These are phyloP conservation scores for Cryptococcus sp. DNA, from an alignment of 1,284 basidiomycete genomes.

Conservation along the genomic window DNA sequence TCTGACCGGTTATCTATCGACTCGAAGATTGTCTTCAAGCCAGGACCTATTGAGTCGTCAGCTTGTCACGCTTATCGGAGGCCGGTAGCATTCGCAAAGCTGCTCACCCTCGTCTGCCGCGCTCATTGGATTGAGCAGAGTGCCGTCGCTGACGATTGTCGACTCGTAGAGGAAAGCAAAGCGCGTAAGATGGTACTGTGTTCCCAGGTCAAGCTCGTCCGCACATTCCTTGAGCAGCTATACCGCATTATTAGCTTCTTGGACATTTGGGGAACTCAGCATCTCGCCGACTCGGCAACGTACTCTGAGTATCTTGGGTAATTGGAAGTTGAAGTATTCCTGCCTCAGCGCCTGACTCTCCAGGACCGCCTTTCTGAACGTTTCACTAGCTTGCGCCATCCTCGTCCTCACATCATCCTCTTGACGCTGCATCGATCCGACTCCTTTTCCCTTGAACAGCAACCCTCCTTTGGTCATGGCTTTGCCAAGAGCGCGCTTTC, in stretches of 20 bases:
- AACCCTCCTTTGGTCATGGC: slow-evolving; percentile 90
- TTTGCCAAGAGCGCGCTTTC: slow-evolving; percentile 54
- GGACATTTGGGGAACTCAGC: not conserved
- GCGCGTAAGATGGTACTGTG: slow-evolving; percentile 92
- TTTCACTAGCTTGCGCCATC: slow-evolving; percentile 82
- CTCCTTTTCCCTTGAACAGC: slow-evolving; percentile 90
- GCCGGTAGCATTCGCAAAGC: not conserved
- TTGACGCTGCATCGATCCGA: slow-evolving; percentile 86
- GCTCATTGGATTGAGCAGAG: slow-evolving; percentile 56
- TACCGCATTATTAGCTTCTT: slow-evolving; percentile 1
- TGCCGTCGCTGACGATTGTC: slow-evolving; percentile 87
- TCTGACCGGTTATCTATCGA: slow-evolving; percentile 91
- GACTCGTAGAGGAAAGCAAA: slow-evolving; percentile 95
- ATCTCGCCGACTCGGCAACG: slow-evolving; percentile 42
- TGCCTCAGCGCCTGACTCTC: slow-evolving; percentile 88
- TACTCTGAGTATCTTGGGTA: slow-evolving; percentile 89
- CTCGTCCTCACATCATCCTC: slow-evolving; percentile 89
- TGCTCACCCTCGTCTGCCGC: slow-evolving; percentile 40
- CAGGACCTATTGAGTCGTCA: slow-evolving; percentile 58
- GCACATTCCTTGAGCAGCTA: slow-evolving; percentile 93
- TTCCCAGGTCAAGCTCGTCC: slow-evolving; percentile 94
- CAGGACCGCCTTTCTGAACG: slow-evolving; percentile 86
- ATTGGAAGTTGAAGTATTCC: slow-evolving; percentile 96
- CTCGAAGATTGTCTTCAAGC: slow-evolving; percentile 84
- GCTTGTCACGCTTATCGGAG: not conserved